Evolutionary conservation across 345 rosid species (phyloP), one percentile per base, ranked within the genome.

Genomic region (Populus euphratica): DNA sequence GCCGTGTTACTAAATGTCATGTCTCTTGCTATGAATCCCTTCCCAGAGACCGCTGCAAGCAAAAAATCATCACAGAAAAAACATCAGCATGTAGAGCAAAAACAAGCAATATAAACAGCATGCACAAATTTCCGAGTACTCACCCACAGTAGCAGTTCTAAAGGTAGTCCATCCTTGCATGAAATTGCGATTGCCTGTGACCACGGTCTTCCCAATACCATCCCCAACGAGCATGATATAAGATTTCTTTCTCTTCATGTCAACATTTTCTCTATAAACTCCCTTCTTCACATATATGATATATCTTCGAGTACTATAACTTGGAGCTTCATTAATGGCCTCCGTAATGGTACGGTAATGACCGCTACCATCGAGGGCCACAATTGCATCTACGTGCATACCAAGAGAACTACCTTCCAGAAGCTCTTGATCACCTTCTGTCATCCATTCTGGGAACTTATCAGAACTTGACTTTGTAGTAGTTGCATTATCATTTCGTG

Each of bases 361-460:
- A 49, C 85, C 81, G 21, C 77, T 82, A 2, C 81, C 81, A 66
- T 82, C 81, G 35, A 65, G 31, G n/a, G 85, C 76, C 44, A 82
- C 85, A 23, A 66, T 49, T 2, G 85, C 85, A 75, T 82, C 81
- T 8, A 56, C 49, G 39, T 78, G 81, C 31, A 82, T 61, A 35
- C 70, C 70, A 44, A 4, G 31, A 64, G 79, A 54, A 6, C 43
- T 59, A 17, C 5, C n/a, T 50, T 71, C 78, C 5, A 78, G 43
- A 20, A 75, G 81, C 49, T 75, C 70, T 75, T 87, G 87, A 38
- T 96, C 93, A 8, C 87, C 87, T 69, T 88, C 88, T 0, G 88
- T 82, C 76, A 91, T 85, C 98, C 99, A 96, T 11, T 85, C 81
- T 0, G 96, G 97, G 5, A 81, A 83, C 56, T 65, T 23, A 59